phyloP scores from a whole-genome alignment of 805 yeast genomes.

The Isabelozyma heimii region DNA sequence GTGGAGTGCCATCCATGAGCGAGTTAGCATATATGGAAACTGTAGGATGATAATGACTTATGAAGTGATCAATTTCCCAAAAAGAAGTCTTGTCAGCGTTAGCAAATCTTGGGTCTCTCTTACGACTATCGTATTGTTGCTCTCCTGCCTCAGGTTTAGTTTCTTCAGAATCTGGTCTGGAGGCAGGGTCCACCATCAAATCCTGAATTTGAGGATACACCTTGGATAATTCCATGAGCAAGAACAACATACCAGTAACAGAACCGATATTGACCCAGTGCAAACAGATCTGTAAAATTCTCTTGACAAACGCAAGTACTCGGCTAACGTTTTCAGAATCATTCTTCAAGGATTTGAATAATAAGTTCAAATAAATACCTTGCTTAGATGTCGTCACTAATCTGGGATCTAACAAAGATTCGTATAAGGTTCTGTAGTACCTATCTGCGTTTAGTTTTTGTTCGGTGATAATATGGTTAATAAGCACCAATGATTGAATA shows the following conservation, averaged over 20 bases:
- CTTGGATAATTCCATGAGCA: conserved; percentile 68
- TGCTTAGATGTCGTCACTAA: conserved; percentile 86
- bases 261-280: conserved; percentile 90
- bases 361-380: conserved; percentile 82
- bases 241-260: conserved; percentile 74
- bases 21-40: conserved; percentile 76
- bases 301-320: conserved; percentile 84
- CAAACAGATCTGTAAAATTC: conserved; percentile 80
- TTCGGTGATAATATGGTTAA: conserved; percentile 71
- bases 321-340: conserved; percentile 58
- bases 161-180: conserved; percentile 16
- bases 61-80: conserved; percentile 81
- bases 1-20: conserved; percentile 48
- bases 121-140: conserved; percentile 69
- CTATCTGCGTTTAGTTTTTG: conserved; percentile 62
- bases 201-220: conserved; percentile 55
- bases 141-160: conserved; percentile 8
- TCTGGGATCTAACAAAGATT: conserved; percentile 81
- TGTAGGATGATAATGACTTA: conserved; percentile 89
- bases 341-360: conserved; percentile 77
- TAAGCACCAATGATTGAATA: conserved; percentile 84
- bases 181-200: conserved; percentile 11
- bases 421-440: conserved; percentile 85
- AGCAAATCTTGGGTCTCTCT: conserved; percentile 92
- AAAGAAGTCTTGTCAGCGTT: conserved; percentile 76